Evolutionary conservation across 768 basidiomycete species (phyloP).

Genomic region (Collybiopsis confluens): DNA sequence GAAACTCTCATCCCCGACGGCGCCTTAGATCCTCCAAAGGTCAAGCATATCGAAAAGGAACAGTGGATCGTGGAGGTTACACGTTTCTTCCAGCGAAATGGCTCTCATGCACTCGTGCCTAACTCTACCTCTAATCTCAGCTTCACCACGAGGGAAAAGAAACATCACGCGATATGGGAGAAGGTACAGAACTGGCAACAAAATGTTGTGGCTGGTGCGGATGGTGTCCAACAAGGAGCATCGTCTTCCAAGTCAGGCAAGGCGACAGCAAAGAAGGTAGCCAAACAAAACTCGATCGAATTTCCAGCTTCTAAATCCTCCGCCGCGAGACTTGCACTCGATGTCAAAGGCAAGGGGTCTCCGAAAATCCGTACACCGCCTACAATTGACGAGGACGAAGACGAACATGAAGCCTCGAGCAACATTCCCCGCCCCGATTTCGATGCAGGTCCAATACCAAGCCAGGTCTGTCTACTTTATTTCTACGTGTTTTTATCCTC

Average conservation of each 20-base stretch:
- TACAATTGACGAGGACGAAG: not conserved
- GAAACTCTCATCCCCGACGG: not conserved
- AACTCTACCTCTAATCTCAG: not conserved
- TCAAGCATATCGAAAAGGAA: conserved; percentile 1
- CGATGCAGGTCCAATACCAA: not conserved
- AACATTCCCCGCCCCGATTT: not conserved
- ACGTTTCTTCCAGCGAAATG: not conserved
- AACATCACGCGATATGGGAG: not conserved
- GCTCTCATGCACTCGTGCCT: not conserved
- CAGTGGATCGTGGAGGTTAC: conserved; percentile 1
- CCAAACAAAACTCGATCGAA: not conserved
- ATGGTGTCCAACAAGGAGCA: not conserved
- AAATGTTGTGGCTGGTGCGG: not conserved
- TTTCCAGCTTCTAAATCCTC: not conserved
- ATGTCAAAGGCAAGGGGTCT: not conserved
- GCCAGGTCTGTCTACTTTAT: not conserved
- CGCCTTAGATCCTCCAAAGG: not conserved
- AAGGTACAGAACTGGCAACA: conserved; percentile 2
- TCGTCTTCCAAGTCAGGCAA: not conserved
- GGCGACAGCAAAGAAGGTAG: not conserved
- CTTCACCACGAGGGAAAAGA: not conserved
- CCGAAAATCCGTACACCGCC: not conserved
- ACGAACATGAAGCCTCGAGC: not conserved
- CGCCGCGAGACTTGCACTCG: not conserved
- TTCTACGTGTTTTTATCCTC: too few relatives aligned